Evolutionary conservation across 83 land plant species (phyloP), one percentile per base, ranked within the genome.

Genomic region (Diphasiastrum complanatum): DNA sequence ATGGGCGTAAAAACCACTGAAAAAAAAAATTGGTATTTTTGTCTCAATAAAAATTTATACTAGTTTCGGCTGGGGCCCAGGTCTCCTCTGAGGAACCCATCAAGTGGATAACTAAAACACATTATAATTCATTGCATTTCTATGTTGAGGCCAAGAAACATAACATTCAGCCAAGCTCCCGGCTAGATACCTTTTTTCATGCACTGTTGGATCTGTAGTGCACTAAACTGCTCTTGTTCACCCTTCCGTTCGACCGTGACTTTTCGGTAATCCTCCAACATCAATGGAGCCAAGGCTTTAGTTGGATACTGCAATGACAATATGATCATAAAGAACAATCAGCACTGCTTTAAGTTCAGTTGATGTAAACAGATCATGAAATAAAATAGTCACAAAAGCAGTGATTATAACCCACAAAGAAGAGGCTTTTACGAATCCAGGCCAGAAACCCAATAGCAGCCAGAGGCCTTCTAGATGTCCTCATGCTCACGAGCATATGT

Each of bases 231-330:
- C 57, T 89, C 99, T 50, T 80, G 75, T 60, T 95, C 89, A 5
- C 98, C 98, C 53, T 79, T 83, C 65, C 87, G 69, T 5, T 92
- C 95, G 25, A 85, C 85, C 85, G 88, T 79, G 19, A 85, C 81
- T 68, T 86, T 93, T 33, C 89, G 68, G 58, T 86, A 86, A 63
- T 95, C 99, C 65, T 95, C 97, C 65, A 95, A 61, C 99, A 89
- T 95, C 51, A 84, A 48, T 23, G 99, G 97, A 26, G 89, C 84
- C 67, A 95, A 73, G 26, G 99, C 99, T 71, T 86, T 95, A 35
- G 99, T 95, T 63, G 99, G 99, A 63, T 86, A 95, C 98, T 92
- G 66, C 26, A 18, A 8, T 33, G 23, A 32, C 3, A 30, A n/a
- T 22, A 43, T 11, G 26, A 33, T 33, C 37, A 28, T 14, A 55